These are phyloP conservation scores for Populus nigra DNA, from an alignment of 345 rosid genomes.

Conservation along the genomic window DNA sequence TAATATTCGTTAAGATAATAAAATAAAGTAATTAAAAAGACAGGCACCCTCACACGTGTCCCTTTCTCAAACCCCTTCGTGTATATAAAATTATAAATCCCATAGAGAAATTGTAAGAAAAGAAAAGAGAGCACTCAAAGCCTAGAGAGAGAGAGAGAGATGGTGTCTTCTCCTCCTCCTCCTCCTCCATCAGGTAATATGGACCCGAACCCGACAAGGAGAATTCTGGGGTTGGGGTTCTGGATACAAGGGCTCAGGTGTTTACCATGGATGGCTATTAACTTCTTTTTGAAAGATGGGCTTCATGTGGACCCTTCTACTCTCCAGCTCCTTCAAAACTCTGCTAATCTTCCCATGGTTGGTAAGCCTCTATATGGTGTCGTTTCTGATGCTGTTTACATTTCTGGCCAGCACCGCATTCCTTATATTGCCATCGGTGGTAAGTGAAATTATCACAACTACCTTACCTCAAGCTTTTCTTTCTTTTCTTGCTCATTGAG, in stretches of 20 bases:
- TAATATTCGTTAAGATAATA: neutral
- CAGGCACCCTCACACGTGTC: neutral
- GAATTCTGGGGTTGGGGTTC: slow-evolving; percentile 68
- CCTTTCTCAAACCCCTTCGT: neutral
- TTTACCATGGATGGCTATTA: slow-evolving; percentile 82
- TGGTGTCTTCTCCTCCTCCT: neutral
- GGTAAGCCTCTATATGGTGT: slow-evolving; percentile 81
- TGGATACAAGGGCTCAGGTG: slow-evolving; percentile 88
- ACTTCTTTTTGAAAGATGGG: slow-evolving; percentile 79
- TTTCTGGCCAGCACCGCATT: slow-evolving; percentile 76
- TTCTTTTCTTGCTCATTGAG: neutral
- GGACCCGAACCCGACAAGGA: slow-evolving; percentile 29
- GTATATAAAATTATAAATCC: neutral
- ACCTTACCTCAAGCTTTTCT: neutral
- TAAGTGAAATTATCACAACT: slow-evolving; percentile 15
- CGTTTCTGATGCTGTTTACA: slow-evolving; percentile 69
- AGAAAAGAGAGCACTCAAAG: neutral
- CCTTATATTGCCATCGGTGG: slow-evolving; percentile 96
- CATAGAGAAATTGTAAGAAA: neutral
- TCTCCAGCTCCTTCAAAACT: slow-evolving; percentile 77
- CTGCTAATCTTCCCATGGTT: slow-evolving; percentile 87
- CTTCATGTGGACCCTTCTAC: slow-evolving; percentile 72
- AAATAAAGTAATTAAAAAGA: neutral
- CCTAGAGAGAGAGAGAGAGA: no score
- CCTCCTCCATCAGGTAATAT: neutral